Percentiles rank a stretch among this genome's conserved stretches.
Evolutionary conservation across 2,329 filamentous ascomycete species (phyloP).

Genomic region (Fusarium nanum): DNA sequence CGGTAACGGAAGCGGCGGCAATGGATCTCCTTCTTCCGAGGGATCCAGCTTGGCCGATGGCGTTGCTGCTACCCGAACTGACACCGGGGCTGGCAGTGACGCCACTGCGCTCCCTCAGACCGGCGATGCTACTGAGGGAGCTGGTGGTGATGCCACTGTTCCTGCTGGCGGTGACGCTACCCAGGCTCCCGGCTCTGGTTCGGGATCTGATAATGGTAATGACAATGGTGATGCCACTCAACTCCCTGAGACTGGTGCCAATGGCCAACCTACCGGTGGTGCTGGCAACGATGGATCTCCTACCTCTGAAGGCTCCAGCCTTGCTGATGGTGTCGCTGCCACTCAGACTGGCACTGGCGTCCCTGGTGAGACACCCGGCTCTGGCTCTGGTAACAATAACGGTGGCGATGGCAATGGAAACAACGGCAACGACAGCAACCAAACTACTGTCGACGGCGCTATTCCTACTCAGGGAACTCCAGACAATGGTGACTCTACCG

Average conservation of each 20-base stretch:
- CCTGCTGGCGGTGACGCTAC: background rate
- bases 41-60: background rate
- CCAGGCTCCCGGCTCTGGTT: background rate
- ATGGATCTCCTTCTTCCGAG: accelerated
- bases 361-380: background rate
- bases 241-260: background rate
- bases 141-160: no score
- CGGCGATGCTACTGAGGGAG: no score
- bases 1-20: background rate
- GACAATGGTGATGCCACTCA: background rate
- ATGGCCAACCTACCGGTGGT: background rate
- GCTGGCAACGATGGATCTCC: background rate
- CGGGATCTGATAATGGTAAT: background rate
- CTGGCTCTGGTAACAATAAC: background rate
- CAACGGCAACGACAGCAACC: background rate
- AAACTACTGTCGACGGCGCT: background rate
- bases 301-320: background rate
- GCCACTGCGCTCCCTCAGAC: background rate
- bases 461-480: background rate
- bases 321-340: background rate
- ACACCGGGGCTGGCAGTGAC: accelerated
- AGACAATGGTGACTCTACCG: background rate
- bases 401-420: background rate
- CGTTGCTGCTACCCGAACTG: accelerated
- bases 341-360: background rate